Base-by-base conservation (phyloP, 257 asterid genomes). In the Ligustrum vulgare region DNA sequence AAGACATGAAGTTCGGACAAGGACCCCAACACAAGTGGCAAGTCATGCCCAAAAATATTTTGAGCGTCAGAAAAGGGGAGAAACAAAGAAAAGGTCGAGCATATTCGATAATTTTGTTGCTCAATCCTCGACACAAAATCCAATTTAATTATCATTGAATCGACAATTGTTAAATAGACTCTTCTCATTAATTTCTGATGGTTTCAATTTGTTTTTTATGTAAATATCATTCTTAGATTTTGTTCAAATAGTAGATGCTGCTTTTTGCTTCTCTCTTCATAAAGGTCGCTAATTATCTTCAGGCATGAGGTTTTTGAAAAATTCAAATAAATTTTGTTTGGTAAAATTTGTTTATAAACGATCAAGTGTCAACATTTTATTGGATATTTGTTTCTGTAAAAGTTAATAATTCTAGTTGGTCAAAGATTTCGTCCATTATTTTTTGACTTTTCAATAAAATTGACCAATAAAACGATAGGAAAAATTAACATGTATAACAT, bases 11-110 rank as follows among this genome's bases (percentile, higher is more conserved):
- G 91, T 87, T 28, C 66, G 65, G 1, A 79, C 89, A 5, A 82
- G 88, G 41, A 87, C 75, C 13, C 88, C 88, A 0, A 81, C 89
- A 0, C 89, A 87, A 76, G 89, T 87, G 5, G 88, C 91, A 0
- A 87, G 89, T 43, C 89, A 87, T 51, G 89, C 91, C 15, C 88
- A 83, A 45, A 87, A 87, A 41, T 78, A 87, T 74, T 87, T 80
- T 11, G 89, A 87, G 8, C 89, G 89, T 1, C 85, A 80, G 51
- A 87, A 87, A 4, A 87, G 71, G 82, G 88, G 80, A 64, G 88
- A 80, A 15, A 65, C 28, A 16, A 87, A 85, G 85, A 87, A 80
- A 73, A 67, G 89, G 13, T 81, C 85, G 31, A 85, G 88, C 81
- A 87, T 87, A 75, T 87, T 87, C n/a, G 89, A 87, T 49, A 72